Base-by-base conservation (phyloP, 805 yeast species). In the Candida jianshihensis region DNA sequence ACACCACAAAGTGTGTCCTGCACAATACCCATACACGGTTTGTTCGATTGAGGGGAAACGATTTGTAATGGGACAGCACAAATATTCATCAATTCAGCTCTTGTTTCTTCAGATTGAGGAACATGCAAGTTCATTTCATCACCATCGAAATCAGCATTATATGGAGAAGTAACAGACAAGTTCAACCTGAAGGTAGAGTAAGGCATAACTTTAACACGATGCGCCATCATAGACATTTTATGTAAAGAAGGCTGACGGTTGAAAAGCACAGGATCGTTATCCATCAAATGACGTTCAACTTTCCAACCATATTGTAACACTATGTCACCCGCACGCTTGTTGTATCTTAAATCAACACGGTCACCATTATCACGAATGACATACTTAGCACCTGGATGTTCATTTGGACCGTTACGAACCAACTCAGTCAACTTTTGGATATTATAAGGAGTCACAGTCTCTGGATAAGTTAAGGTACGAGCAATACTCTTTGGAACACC, bases 171-270 rank as follows among this genome's bases (percentile, higher is more conserved):
- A 31, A 92, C 98, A 19, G 97, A 92, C 59, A 92, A 70, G 57
- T 92, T 92, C 67, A 92, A 71, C 67, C 99, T 77, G 71, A 92
- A 92, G 0, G 99, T 92, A 6, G 97, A 89, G 59, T 88, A 92
- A 11, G 99, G 99, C 96, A 92, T 88, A 32, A 92, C 98, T 58
- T 85, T 88, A 26, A 92, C 98, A 64, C 96, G 76, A 60, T 92
- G 99, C 14, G 96, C 95, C 97, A 92, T 92, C 98, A 92, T 92
- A 37, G 97, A 90, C 97, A 92, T 92, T 63, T 94, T 92, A 68
- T 92, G 99, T 61, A 92, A 72, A 31, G 98, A 92, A 34, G 99
- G 99, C 69, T 92, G 99, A 72, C 99, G 95, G 61, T 92, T 92
- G 72, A 92, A 92, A 53, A 92, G 72, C 24, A 92, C 98, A 4